A percentile compares a stretch with the other conserved stretches of the same genome.
These are phyloP conservation scores for Trichoderma pleuroti DNA, from an alignment of 2,329 filamentous ascomycete genomes.

Conservation along the genomic window DNA sequence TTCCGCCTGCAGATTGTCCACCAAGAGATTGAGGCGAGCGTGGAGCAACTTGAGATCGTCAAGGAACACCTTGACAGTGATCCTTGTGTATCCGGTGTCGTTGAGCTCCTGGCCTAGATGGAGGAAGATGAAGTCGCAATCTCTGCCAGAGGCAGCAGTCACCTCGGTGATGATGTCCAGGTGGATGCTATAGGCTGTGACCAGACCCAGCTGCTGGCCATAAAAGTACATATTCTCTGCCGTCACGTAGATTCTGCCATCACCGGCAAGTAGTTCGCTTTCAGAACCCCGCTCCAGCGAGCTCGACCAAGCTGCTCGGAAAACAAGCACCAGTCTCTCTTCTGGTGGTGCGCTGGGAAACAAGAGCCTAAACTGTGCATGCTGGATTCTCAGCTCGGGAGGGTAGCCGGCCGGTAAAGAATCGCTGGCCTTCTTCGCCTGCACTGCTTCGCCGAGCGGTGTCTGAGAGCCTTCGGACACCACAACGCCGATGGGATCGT, in stretches of 20 bases:
- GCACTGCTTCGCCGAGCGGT: slow-evolving; percentile 29
- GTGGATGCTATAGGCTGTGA: slow-evolving; percentile 74
- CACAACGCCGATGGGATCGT: slow-evolving; percentile 42
- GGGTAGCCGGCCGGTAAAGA: slow-evolving; percentile 76
- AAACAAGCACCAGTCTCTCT: slow-evolving; percentile 86
- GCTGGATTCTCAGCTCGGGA: slow-evolving; percentile 74
- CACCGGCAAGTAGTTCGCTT: slow-evolving; percentile 50
- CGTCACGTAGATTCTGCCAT: slow-evolving; percentile 82
- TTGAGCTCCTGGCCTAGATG: slow-evolving; percentile 64
- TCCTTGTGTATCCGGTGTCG: slow-evolving; percentile 63
- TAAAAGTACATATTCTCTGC: slow-evolving; percentile 91
- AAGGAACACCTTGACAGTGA: slow-evolving; percentile 90
- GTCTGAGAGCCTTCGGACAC: slow-evolving; percentile 32
- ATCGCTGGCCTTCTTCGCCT: slow-evolving; percentile 38
- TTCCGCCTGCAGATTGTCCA: slow-evolving; percentile 73
- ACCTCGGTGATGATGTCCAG: slow-evolving; percentile 81
- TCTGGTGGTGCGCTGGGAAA: slow-evolving; percentile 76
- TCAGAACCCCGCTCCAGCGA: slow-evolving; percentile 42
- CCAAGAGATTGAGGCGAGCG: slow-evolving; percentile 76
- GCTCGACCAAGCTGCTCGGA: slow-evolving; percentile 79
- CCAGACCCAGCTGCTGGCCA: slow-evolving; percentile 87
- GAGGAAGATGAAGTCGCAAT: slow-evolving; percentile 89
- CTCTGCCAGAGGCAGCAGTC: slow-evolving; percentile 80
- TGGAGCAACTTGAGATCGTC: slow-evolving; percentile 82
- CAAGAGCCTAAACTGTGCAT: slow-evolving; percentile 87